Conservation (phyloP, 805 yeast species). For the Cyberlindnera misumaiensis region DNA sequence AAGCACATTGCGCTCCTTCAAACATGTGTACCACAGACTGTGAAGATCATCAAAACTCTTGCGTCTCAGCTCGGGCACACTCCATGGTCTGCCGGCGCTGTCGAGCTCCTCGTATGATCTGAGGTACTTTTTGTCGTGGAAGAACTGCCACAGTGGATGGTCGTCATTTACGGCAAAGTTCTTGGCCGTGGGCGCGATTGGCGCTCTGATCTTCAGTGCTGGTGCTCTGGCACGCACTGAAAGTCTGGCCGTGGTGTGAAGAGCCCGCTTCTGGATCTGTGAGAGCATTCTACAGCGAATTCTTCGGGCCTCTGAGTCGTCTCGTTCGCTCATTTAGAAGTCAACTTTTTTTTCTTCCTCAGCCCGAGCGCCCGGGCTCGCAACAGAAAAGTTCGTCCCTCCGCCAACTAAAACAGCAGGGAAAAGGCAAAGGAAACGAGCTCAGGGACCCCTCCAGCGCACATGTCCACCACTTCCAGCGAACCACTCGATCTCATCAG, state of each 20-base stretch:
- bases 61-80: constrained; percentile 79
- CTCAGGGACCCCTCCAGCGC: background rate
- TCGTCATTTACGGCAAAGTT: constrained; percentile 69
- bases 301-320: background rate
- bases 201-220: constrained; percentile 51
- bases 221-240: constrained; percentile 16
- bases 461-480: constrained; percentile 20
- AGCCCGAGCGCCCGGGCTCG: background rate
- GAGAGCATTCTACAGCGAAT: constrained; percentile 8
- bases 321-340: background rate
- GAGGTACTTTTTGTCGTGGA: constrained; percentile 53
- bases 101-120: constrained; percentile 51
- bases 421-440: too few species aligned
- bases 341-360: background rate
- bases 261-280: constrained; percentile 11
- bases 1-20: constrained; percentile 75
- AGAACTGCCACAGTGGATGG: constrained; percentile 96
- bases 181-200: constrained; percentile 75
- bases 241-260: constrained; percentile 11
- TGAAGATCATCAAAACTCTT: constrained; percentile 91
- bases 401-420: background rate
- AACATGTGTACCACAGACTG: constrained; percentile 79
- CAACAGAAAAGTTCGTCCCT: background rate
- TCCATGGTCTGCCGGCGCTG: constrained; percentile 70
- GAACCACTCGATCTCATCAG: constrained; percentile 92